These are phyloP conservation scores for Celoporthe dispersa DNA, from an alignment of 2,329 filamentous ascomycete genomes.

Conservation along the genomic window DNA sequence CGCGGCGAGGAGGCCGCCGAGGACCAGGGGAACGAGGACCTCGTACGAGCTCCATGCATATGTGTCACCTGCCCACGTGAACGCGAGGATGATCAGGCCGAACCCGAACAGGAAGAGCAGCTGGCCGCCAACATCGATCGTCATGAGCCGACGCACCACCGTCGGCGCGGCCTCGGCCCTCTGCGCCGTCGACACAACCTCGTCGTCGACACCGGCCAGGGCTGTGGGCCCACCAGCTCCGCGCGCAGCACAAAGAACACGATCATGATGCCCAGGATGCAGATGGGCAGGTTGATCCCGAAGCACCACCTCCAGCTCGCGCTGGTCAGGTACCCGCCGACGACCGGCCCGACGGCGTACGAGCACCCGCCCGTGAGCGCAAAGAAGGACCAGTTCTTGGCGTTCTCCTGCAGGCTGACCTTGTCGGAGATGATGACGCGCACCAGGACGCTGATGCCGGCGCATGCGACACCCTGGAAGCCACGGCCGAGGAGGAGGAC, in stretches of 20 bases:
- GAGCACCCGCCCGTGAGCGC: conserved; percentile 62
- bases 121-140: conserved; percentile 60
- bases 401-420: conserved; percentile 63
- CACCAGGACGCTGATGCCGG: conserved; percentile 64
- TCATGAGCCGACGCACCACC: conserved; percentile 52
- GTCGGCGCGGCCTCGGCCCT: conserved; percentile 35
- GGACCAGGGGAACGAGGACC: conserved; percentile 53
- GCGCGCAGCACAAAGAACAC: conserved; percentile 61
- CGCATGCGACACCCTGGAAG: conserved; percentile 64
- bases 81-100: conserved; percentile 56
- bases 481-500: conserved; percentile 66
- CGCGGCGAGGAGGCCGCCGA: conserved; percentile 47
- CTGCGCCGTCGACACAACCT: conserved; percentile 8
- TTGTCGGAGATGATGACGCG: conserved; percentile 67
- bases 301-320: conserved; percentile 70
- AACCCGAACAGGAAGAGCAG: conserved; percentile 59
- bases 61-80: conserved; percentile 60
- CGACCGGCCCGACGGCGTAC: conserved; percentile 64
- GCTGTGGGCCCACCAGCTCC: conserved; percentile 59
- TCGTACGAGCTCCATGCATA: conserved; percentile 55
- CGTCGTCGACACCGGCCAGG: conserved; percentile 49
- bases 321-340: conserved; percentile 61
- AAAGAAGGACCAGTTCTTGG: conserved; percentile 66
- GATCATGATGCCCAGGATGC: conserved; percentile 53
- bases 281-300: conserved; percentile 62